Evolutionary conservation across 2,329 filamentous ascomycete genomes (phyloP), one percentile per base, ranked within the genome.

Genomic region (Cercospora janseana): DNA sequence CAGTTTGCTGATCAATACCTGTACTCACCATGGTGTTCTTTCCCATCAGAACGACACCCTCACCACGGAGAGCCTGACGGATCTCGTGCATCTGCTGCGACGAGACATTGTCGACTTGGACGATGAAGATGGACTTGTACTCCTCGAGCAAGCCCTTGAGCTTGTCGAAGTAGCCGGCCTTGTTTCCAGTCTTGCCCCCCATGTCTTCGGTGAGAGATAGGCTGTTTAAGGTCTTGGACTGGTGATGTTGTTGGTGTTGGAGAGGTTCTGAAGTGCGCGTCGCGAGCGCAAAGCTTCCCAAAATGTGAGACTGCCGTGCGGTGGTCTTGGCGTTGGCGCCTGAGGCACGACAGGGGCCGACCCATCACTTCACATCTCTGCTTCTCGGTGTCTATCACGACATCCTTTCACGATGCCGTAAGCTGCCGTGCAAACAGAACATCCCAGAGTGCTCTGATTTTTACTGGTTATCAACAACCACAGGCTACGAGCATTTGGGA

Each of bases 31-130:
- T 98, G 77, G 93, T 98, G 86, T 98, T 98, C 87, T 96, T 97
- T 74, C 92, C 93, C 93, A 97, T 97, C 79, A 98, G 82, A 68
- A 98, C 91, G 67, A 97, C 87, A 77, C 83, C 91, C 77, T 95
- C 79, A 59, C 86, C 86, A 74, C 93, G 91, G 75, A 98, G 87
- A 69, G 88, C 78, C 70, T 86, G 79, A 75, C 93, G 88, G 76
- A 98, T 97, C 85, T 98, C 93, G 88, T 98, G 93, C 94, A 98
- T 98, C 86, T 98, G 94, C 85, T 98, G 93, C 67, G 93, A 98
- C 76, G 86, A 89, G 85, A 98, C 93, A 98, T 97, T 98, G 89
- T 97, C 88, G 61, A 68, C 65, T 53, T 63, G 61, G 60, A 69
- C 66, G 76, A 98, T 91, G 88, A 98, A 97, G 80, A 97, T 87